These are phyloP conservation scores for Rhizopogon roseolus DNA, from an alignment of 768 basidiomycete genomes.

Conservation along the genomic window DNA sequence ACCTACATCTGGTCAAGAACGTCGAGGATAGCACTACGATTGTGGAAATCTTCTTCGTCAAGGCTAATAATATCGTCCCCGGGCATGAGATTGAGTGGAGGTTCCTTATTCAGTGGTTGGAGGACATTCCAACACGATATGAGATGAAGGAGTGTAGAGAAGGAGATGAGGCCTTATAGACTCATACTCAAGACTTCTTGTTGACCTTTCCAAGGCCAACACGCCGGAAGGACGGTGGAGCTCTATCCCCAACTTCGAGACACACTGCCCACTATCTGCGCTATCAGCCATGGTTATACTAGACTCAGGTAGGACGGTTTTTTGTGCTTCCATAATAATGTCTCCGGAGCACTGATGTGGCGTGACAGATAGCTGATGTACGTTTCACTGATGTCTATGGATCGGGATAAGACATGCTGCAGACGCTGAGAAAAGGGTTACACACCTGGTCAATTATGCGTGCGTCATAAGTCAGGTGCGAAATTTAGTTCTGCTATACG, in stretches of 20 bases:
- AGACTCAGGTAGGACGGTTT: slow-evolving; percentile 27
- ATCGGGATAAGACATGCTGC: slow-evolving; percentile 34
- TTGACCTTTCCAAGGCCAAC: slow-evolving; percentile 27
- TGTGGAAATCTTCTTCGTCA: no score
- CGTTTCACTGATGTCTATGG: slow-evolving; percentile 32
- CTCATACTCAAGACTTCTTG: slow-evolving; percentile 13
- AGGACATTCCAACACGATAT: no score
- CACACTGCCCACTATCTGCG: slow-evolving; percentile 36
- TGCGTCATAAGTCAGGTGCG: slow-evolving; percentile 11
- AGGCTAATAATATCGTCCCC: no score
- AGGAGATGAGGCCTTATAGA: no score
- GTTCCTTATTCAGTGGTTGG: no score
- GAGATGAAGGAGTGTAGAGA: no score
- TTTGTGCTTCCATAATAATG: not conserved
- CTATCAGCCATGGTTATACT: slow-evolving; percentile 42
- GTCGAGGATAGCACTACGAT: no score
- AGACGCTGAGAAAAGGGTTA: slow-evolving; percentile 41
- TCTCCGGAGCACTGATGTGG: slow-evolving; percentile 14
- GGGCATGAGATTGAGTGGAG: no score
- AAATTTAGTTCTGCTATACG: not conserved
- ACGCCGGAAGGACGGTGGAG: slow-evolving; percentile 26
- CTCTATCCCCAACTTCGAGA: slow-evolving; percentile 26
- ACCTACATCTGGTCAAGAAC: no score
- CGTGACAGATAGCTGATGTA: slow-evolving; percentile 35
- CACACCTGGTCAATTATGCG: slow-evolving; percentile 52